Base-by-base conservation (phyloP, 179 eudicot genomes). In the Beta macrorhiza region DNA sequence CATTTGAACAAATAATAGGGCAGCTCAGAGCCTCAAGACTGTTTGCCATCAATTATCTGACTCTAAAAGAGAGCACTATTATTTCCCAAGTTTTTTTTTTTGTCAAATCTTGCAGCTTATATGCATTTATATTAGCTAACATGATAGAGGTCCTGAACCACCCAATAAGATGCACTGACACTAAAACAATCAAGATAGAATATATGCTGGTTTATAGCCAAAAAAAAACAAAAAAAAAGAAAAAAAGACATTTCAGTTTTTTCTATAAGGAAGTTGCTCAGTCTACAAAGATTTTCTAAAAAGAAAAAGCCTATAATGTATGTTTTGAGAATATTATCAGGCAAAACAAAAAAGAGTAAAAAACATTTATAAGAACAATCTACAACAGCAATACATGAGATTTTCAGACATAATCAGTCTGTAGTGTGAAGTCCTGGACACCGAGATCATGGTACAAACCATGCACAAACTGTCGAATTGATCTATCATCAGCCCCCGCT, bases 361-460 rank as follows among this genome's bases (percentile, higher is more conserved):
- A 47, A 45, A 70, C 11, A 8, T 32, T 42, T 1, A 13, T 16
- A 68, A 16, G 56, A 32, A 17, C 42, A 19, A 53, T 7, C 59
- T 51, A 67, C 45, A 67, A 29, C 19, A 78, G 55, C 78, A 64
- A 71, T 73, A 17, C 37, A 72, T 25, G 55, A 83, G 47, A 22
- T 75, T 29, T 29, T 90, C 88, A 94, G 72, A 81, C 82, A 89
- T 77, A 79, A 78, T 90, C 92, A 12, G 86, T 89, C 82, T 95
- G 92, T 67, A 94, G 93, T 0, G 99, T 91, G 86, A 92, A 86
- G 79, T 94, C 92, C 77, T 90, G 92, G 59, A 95, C 89, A 45
- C 99, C 99, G 29, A 93, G 80, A 79, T 95, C 97, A 74, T 93
- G 98, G 88, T 93, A 95, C 85, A 95, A 73, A 45, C 94, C 90